These are phyloP conservation scores for Talaromyces sp. DNA, from an alignment of 2,329 filamentous ascomycete species.

Conservation along the genomic window DNA sequence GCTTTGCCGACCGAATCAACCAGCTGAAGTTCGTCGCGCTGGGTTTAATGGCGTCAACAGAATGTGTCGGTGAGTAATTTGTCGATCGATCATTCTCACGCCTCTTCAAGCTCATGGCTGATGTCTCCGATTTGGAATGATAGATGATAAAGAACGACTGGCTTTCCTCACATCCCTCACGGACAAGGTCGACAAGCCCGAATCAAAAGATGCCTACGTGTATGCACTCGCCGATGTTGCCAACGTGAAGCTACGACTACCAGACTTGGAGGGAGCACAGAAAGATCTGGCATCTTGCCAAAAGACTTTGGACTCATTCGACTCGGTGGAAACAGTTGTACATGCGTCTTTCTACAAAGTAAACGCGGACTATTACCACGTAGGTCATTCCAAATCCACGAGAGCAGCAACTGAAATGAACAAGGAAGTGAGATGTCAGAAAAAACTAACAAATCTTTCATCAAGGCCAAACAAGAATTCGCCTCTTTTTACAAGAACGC, in stretches of 20 bases:
- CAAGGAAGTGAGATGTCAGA: neutral
- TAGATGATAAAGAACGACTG: conserved; percentile 85
- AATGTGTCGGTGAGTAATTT: conserved; percentile 58
- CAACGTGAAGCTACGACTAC: conserved; percentile 78
- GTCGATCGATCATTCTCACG: neutral
- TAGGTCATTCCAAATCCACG: conserved; percentile 26
- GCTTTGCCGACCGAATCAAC: conserved; percentile 98
- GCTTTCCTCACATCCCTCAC: conserved; percentile 81
- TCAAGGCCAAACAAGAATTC: conserved; percentile 81
- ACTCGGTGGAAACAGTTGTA: conserved; percentile 92
- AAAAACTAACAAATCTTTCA: neutral
- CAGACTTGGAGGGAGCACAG: conserved; percentile 78
- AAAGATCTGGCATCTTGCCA: conserved; percentile 87
- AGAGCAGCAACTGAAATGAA: neutral
- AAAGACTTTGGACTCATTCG: conserved; percentile 84
- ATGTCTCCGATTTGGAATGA: neutral
- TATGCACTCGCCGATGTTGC: conserved; percentile 91
- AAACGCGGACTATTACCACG: conserved; percentile 93
- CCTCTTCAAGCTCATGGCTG: neutral
- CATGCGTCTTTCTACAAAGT: conserved; percentile 96
- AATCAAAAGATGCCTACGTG: conserved; percentile 92
- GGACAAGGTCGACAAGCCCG: conserved; percentile 85
- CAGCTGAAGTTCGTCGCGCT: conserved; percentile 94
- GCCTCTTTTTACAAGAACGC: conserved; percentile 97
- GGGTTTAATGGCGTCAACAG: conserved; percentile 80